Evolutionary conservation across 169 alveolate species (phyloP), one percentile per base, ranked within the genome.

Genomic region (Plasmodium knowlesi): DNA sequence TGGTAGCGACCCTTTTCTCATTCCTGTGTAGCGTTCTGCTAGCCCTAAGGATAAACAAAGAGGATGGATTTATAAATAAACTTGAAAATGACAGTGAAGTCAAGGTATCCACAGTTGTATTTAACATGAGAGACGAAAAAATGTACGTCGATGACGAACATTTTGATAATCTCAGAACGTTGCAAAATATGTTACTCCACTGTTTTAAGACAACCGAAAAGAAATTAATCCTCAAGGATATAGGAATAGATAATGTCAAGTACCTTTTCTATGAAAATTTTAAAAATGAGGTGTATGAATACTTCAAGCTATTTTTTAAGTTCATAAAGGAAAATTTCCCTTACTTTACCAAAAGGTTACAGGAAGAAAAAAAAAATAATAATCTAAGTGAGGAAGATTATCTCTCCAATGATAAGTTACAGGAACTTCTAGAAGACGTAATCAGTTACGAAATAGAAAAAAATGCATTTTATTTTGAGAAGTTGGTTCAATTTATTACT

Each of bases 321-420:
- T 85, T 85, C 41, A 53, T 85, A 22, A 85, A 67, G 34, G 39
- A 73, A 3, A 85, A 85, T 85, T 73, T 85, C 74, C 1, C 81
- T 0, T 50, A 74, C 22, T 14, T 85, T 2, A 50, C 61, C 25
- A 30, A 32, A 85, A 28, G n/a, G 25, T 0, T 85, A 12, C 30
- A 72, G 3, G 79, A 73, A 9, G 80, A 85, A 22, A 85, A 73
- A 53, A 25, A 72, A 67, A 85, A 34, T 50, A 46, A 85, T 8
- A 53, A 85, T 4, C 19, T 74, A 53, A 19, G 22, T 2, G 43
- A 16, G 5, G 39, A 14, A 16, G 6, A 74, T 1, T 85, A 46
- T 53, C 22, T 85, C 1, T 46, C 57, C 5, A 8, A 85, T 43
- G 46, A 72, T 1, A 85, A 25, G 28, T 53, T 74, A 22, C 61